Base-by-base conservation (phyloP, 1,139 yeast species). In the Ogataea hybrid region DNA sequence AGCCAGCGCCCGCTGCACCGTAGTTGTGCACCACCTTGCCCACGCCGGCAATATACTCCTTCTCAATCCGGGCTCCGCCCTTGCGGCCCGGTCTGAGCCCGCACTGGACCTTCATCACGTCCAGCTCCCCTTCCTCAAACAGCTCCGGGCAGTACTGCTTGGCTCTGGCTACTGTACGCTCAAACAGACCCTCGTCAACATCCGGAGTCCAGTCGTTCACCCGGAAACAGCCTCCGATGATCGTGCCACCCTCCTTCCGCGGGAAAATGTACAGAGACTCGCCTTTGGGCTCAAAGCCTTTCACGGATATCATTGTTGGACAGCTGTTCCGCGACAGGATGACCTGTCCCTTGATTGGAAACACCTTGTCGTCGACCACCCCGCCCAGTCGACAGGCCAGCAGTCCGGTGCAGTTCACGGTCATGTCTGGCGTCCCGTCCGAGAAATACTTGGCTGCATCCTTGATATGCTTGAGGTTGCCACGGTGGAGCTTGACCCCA, bases 1-100 rank as follows among this genome's bases (percentile, higher is more conserved):
- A 75, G 1, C 81, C 80, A 7, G 77, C 77, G 8, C 76, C 77
- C 5, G 78, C 80, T 20, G 73, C 70, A 4, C 80, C 80, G 49
- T 75, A 75, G 50, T 68, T 70, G 52, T 75, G 80, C 22, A 75
- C 54, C 28, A 54, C 44, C 11, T 39, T 35, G 2, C 47, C 43
- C 12, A 47, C 50, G 5, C 44, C 42, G 6, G 51, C 35, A 5
- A 33, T 41, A 10, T 44, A 41, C 17, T 54, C 56, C 20, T 49
- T 40, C 39, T 62, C 65, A 15, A 61, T 58, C 44, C 65, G 53
- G 14, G 52, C 50, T 2, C 79, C 79, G 11, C 75, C 77, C 28
- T 65, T 57, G 49, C 80, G 62, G 35, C 66, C 65, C 2, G 81
- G 80, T 50, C 81, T 60, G 23, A 72, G 64, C 0, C 79, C 81